These are phyloP conservation scores for Artomyces pyxidatus DNA, from an alignment of 768 basidiomycete species.

Conservation along the genomic window DNA sequence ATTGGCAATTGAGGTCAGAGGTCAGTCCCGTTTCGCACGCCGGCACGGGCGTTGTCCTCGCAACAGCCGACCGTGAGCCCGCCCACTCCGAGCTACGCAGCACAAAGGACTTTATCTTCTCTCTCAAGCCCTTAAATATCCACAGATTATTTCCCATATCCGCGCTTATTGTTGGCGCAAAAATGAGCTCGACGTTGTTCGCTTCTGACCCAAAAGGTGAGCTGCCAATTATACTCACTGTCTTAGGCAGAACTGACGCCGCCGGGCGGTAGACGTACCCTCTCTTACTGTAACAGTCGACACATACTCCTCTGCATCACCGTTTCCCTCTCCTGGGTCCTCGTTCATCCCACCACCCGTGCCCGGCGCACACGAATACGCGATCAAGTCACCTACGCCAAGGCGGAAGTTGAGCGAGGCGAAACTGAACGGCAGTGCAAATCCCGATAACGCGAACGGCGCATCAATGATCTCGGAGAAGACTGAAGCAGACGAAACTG, in stretches of 20 bases:
- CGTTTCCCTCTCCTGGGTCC: slow-evolving; percentile 58
- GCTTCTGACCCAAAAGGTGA: slow-evolving; percentile 14
- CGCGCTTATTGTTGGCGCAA: neutral
- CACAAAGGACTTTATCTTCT: no score
- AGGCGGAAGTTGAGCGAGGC: slow-evolving; percentile 11
- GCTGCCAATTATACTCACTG: neutral
- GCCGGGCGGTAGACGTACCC: neutral
- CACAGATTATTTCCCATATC: neutral
- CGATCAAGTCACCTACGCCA: slow-evolving; percentile 35
- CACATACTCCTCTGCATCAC: slow-evolving; percentile 32
- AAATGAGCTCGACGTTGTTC: slow-evolving; percentile 8
- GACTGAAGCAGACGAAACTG: no score
- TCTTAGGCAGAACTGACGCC: neutral
- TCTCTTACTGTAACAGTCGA: slow-evolving; percentile 28
- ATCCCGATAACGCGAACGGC: no score
- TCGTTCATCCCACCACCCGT: slow-evolving; percentile 63
- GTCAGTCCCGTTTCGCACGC: neutral
- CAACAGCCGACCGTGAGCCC: neutral
- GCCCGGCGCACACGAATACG: slow-evolving; percentile 62
- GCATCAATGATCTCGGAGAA: no score
- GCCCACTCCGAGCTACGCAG: neutral
- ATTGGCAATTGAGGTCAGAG: no score
- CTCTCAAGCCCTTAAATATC: no score
- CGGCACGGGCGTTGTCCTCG: neutral
- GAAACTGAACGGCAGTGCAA: slow-evolving; percentile 3